A percentile compares a stretch with the other conserved stretches of the same genome.
phyloP scores from a whole-genome alignment of 441 rosid species.

The Oxalis stricta region DNA sequence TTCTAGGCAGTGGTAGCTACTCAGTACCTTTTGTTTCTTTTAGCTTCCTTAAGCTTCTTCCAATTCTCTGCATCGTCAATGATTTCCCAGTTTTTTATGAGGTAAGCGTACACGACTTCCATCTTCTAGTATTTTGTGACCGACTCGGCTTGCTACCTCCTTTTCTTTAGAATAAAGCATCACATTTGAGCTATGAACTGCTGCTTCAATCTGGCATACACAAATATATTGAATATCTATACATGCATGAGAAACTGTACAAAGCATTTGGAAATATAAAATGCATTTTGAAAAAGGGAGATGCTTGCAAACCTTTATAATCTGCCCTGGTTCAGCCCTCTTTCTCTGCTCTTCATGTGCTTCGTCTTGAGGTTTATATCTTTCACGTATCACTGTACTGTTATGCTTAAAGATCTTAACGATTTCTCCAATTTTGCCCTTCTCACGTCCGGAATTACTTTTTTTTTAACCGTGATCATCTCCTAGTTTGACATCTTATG shows the following conservation, averaged over 20 bases:
- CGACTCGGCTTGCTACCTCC: constrained; percentile 65
- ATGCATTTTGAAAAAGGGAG: neutral
- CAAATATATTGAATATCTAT: too few relatives aligned
- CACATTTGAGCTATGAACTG: constrained; percentile 90
- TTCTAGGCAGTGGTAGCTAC: constrained; percentile 25
- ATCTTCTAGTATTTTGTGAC: constrained; percentile 63
- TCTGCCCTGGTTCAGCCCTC: constrained; percentile 84
- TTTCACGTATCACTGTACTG: constrained; percentile 55
- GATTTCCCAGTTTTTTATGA: constrained; percentile 76
- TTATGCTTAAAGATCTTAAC: constrained; percentile 56
- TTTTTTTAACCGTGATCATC: constrained; percentile 74
- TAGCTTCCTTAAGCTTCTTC: constrained; percentile 64
- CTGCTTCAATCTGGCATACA: constrained; percentile 74
- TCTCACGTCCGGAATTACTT: constrained; percentile 72
- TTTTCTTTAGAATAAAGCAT: constrained; percentile 86
- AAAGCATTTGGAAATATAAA: too few relatives aligned
- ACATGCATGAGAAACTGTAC: too few relatives aligned
- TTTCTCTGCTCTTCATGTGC: constrained; percentile 77
- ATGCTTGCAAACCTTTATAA: constrained; percentile 82
- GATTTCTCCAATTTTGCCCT: constrained; percentile 79
- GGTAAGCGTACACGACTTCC: constrained; percentile 68
- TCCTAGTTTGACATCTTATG: constrained; percentile 84
- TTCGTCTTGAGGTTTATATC: constrained; percentile 83
- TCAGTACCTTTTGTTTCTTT: constrained; percentile 36
- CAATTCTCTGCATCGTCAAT: constrained; percentile 58